Evolutionary conservation across 345 rosid species (phyloP).

Genomic region (Citrus medica): DNA sequence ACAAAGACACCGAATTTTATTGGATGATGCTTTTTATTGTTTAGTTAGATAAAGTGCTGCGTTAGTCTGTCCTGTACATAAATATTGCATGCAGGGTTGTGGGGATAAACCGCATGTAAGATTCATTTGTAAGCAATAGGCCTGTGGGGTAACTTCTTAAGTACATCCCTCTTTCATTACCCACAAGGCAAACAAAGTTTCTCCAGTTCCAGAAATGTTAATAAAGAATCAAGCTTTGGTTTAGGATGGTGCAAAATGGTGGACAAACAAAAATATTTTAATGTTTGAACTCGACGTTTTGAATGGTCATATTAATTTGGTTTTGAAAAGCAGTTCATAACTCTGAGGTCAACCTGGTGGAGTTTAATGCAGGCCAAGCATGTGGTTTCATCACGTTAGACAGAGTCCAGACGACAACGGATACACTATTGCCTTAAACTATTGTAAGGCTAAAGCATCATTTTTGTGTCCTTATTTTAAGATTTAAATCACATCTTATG

Average conservation of each 20-base stretch:
- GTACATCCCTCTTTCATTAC: neutral
- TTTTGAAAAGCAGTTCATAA: constrained; percentile 2
- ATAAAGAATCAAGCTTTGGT: neutral
- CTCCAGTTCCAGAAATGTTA: neutral
- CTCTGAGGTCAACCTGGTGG: constrained; percentile 6
- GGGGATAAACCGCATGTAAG: neutral
- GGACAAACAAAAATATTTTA: neutral
- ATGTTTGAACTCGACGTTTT: neutral
- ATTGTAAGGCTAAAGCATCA: constrained; percentile 45
- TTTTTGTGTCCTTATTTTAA: neutral
- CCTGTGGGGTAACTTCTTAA: neutral
- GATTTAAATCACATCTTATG: neutral
- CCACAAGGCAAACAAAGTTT: neutral
- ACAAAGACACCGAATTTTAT: neutral
- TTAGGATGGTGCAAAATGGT: neutral
- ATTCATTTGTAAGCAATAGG: neutral
- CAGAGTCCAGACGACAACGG: constrained; percentile 72
- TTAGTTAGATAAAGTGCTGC: neutral
- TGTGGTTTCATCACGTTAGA: constrained; percentile 97
- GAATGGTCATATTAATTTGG: neutral
- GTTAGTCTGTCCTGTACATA: neutral
- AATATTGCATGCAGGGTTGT: neutral
- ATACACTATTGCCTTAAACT: constrained; percentile 74
- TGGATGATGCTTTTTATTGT: neutral
- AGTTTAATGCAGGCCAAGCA: constrained; percentile 72